Percentiles rank a stretch among this genome's conserved stretches.
phyloP scores from a whole-genome alignment of 2,329 filamentous ascomycete genomes.

The Calonectria hawksworthii region DNA sequence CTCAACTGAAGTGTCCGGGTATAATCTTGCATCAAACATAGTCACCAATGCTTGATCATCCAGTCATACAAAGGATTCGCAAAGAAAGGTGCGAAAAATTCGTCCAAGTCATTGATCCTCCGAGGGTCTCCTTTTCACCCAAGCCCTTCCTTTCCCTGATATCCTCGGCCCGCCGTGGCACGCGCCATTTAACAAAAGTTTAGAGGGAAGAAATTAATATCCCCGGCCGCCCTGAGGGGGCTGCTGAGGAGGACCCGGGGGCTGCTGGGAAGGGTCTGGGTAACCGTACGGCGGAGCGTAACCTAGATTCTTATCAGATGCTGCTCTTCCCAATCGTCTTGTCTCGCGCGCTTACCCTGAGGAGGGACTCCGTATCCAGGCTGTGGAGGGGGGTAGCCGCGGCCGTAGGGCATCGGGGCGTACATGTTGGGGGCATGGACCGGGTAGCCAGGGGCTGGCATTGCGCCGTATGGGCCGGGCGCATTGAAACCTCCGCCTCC shows the following conservation, averaged over 20 bases:
- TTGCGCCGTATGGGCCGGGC: constrained; percentile 54
- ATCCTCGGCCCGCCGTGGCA: constrained; percentile 7
- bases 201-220: constrained; percentile 52
- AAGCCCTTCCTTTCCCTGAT: constrained; percentile 25
- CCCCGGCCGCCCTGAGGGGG: constrained; percentile 58
- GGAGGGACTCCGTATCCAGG: constrained; percentile 54
- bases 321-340: background rate
- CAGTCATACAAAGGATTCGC: constrained; percentile 46
- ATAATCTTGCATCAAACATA: constrained; percentile 49
- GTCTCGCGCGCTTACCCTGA: constrained; percentile 54
- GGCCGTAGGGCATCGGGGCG: constrained; percentile 53
- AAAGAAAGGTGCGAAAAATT: constrained; percentile 42
- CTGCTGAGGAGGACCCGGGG: constrained; percentile 53
- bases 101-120: constrained; percentile 39
- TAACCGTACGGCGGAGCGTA: constrained; percentile 59
- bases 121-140: constrained; percentile 25
- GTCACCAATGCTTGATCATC: constrained; percentile 44
- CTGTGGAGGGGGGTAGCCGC: constrained; percentile 54
- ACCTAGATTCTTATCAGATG: constrained; percentile 45
- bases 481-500: constrained; percentile 60
- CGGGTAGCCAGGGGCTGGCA: constrained; percentile 54
- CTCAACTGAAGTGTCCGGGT: constrained; percentile 46
- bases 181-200: constrained; percentile 7
- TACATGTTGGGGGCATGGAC: constrained; percentile 55
- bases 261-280: constrained; percentile 59